These are phyloP conservation scores for Acaromyces ingoldii DNA, from an alignment of 1,284 basidiomycete species.

Conservation along the genomic window DNA sequence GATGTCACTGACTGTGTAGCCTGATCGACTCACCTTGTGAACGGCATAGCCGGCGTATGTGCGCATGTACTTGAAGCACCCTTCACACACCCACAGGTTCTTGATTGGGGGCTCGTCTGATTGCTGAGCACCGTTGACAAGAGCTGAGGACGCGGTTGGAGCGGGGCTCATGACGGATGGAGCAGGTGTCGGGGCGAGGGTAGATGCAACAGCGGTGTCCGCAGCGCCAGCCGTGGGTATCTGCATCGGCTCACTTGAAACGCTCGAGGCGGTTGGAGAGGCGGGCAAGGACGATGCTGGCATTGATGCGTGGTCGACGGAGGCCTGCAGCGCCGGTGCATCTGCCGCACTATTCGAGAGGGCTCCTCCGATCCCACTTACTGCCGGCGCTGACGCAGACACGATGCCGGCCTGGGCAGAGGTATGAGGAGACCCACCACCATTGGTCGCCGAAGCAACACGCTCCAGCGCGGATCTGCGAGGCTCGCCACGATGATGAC, in stretches of 20 bases:
- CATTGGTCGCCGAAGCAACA: too few species aligned
- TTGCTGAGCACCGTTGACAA: background rate
- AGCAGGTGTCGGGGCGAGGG: background rate
- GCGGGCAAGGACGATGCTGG: too few species aligned
- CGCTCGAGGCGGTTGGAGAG: background rate
- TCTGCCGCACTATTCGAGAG: conserved; percentile 3
- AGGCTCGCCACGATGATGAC: background rate
- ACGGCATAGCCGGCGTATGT: conserved; percentile 30
- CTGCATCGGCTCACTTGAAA: background rate
- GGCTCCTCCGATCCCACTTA: conserved; percentile 5
- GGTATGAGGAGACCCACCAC: too few species aligned
- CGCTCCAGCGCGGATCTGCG: background rate
- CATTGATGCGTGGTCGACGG: background rate
- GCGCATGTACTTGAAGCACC: conserved; percentile 92
- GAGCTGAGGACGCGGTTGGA: too few species aligned
- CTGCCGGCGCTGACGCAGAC: too few species aligned
- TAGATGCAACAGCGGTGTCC: background rate
- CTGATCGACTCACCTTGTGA: conserved; percentile 19
- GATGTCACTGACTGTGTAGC: background rate
- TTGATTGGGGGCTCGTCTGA: background rate
- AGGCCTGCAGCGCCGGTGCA: conserved; percentile 1
- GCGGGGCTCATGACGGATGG: background rate
- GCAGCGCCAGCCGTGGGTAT: background rate
- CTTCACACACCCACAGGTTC: conserved; percentile 66
- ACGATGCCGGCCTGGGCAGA: background rate